Evolutionary conservation across 2,329 filamentous ascomycete genomes (phyloP), one percentile per base, ranked within the genome.

Genomic region (Fusarium algeriense): DNA sequence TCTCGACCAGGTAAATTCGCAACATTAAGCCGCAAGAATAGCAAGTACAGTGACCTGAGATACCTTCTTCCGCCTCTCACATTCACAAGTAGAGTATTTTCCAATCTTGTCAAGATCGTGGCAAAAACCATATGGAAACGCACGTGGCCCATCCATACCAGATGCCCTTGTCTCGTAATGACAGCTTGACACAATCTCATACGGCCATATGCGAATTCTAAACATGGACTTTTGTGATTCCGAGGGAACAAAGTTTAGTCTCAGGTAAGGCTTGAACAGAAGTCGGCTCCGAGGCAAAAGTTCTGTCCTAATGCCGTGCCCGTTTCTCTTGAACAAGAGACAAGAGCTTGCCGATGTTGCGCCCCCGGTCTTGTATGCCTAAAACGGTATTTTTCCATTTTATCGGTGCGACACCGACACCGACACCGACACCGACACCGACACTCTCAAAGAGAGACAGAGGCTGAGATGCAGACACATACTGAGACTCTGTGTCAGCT

Each of bases 141-240:
- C 63, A 67, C 64, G 63, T 67, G 64, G 64, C 38, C 48, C 40
- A 49, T 37, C 43, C 48, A 37, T 45, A 34, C 38, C 19, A 46
- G 15, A 35, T 34, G 38, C 52, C 38, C 49, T 17, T 59, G 35
- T 54, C 37, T 32, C 17, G 32, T 57, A 53, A 64, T 69, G 65
- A 69, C 66, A 69, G 59, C 65, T 64, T 49, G 34, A 68, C 43
- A 64, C 12, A 53, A 53, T 52, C 41, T 69, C 46, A 69, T 69
- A 69, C 66, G 64, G 48, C 23, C 53, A 26, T n/a, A 54, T 41
- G 57, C 37, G 37, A 20, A 68, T 63, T 49, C 38, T 28, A 49
- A 50, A 57, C 49, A 67, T 68, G 63, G 56, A 34, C 49, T 56
- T 61, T 60, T 57, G 28, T 17, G 28, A 23, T 40, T 30, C 55